These are phyloP conservation scores for Tetracladium setigerum DNA, from an alignment of 495 filamentous ascomycete species.

Conservation along the genomic window DNA sequence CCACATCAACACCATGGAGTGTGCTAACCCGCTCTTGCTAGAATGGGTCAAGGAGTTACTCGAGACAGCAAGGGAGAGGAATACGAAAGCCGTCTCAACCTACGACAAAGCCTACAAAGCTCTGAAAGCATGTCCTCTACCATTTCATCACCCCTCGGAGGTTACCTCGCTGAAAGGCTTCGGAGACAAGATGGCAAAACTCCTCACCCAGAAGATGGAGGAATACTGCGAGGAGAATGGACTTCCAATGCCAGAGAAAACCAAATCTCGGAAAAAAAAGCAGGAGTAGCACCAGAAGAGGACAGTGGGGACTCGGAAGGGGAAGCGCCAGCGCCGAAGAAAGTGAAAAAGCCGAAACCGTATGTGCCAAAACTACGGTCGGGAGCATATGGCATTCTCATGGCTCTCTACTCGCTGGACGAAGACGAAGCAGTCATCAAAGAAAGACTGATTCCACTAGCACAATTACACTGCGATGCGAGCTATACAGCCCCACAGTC, in stretches of 20 bases:
- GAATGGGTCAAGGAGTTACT: constrained; percentile 76
- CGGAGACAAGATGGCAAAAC: constrained; percentile 60
- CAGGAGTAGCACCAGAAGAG: constrained; percentile 16
- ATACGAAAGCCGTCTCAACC: constrained; percentile 60
- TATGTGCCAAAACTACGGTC: constrained; percentile 69
- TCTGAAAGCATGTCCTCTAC: constrained; percentile 68
- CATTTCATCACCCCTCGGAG: constrained; percentile 68
- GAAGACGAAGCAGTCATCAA: constrained; percentile 58
- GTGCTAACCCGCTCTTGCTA: constrained; percentile 69
- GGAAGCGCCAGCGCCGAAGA: constrained; percentile 46
- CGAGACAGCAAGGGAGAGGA: constrained; percentile 62
- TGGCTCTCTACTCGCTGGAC: constrained; percentile 55
- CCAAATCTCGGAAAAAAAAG: constrained; percentile 29
- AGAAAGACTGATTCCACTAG: constrained; percentile 56
- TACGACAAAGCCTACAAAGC: constrained; percentile 80
- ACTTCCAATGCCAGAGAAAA: constrained; percentile 58
- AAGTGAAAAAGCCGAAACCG: constrained; percentile 51
- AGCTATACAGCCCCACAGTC: constrained; percentile 66
- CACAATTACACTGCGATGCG: constrained; percentile 65
- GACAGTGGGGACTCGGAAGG: constrained; percentile 26
- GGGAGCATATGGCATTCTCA: constrained; percentile 65
- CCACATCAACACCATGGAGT: constrained; percentile 19
- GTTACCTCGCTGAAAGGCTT: constrained; percentile 66
- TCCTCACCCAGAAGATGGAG: constrained; percentile 61
- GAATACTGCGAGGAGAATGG: constrained; percentile 61